Evolutionary conservation across 2,329 filamentous ascomycete genomes (phyloP).

Genomic region (Talaromyces verruculosus): DNA sequence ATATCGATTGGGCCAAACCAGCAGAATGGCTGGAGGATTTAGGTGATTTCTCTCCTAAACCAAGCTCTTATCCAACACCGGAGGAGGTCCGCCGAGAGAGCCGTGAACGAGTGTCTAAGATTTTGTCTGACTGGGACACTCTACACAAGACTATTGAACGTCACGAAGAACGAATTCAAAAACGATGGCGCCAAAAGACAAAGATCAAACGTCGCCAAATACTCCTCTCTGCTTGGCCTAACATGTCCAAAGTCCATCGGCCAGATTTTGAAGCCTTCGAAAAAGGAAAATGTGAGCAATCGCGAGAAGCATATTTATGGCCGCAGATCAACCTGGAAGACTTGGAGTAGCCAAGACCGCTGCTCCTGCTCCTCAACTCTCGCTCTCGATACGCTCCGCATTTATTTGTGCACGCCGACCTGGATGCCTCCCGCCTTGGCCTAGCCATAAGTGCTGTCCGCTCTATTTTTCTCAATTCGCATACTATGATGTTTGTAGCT

Average conservation of each 20-base stretch:
- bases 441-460: neutral
- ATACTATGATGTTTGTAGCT: neutral
- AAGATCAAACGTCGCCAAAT: neutral
- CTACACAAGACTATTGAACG: neutral
- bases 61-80: neutral
- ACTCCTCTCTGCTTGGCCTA: neutral
- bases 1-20: neutral
- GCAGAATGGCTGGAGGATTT: neutral
- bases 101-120: neutral
- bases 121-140: neutral
- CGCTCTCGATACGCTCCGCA: conserved; percentile 5
- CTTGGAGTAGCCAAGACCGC: neutral
- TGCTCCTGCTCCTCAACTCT: neutral
- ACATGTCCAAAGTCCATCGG: neutral
- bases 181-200: neutral
- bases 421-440: neutral
- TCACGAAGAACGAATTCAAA: neutral
- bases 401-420: neutral
- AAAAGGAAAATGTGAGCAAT: neutral
- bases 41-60: neutral
- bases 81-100: neutral
- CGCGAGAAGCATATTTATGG: neutral
- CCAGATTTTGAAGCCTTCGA: conserved; percentile 6
- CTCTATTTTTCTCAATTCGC: neutral
- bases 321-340: conserved; percentile 9